Evolutionary conservation across 352 stramenopile species (phyloP), one percentile per base, ranked within the genome.

Genomic region (Phytophthora pistaciae): DNA sequence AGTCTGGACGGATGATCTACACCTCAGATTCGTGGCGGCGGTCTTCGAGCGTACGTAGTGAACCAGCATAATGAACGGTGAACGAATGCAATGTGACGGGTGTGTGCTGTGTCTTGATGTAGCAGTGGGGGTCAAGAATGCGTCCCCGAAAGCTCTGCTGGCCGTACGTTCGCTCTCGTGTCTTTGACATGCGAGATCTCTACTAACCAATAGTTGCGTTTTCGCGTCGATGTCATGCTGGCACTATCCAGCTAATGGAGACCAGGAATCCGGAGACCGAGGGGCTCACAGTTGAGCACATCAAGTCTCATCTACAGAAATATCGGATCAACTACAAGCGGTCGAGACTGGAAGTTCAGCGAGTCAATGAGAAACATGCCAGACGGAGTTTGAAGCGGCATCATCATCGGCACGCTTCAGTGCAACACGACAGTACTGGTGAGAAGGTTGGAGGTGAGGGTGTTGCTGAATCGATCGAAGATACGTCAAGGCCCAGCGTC

Each of bases 261-360:
- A 61, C 31, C 33, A 66, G 72, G 36, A 58, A 21, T 3, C 40
- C 31, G 40, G 61, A 38, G 31, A 46, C 46, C 0, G 58, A 72
- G 21, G 58, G 44, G 29, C 33, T 76, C 53, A 76, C 69, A 21
- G 53, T 25, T 23, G 57, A 68, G 14, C 64, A 76, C 23, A 76
- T 76, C 53, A 76, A 76, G 53, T 76, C 69, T 8, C 69, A 76
- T 10, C 46, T 76, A 1, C 69, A 76, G 25, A 76, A 76, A 64
- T 72, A 76, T 25, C 57, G 64, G 27, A 76, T 76, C 52, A 68
- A 60, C 44, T 65, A 76, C 46, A 38, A 76, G 31, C 64, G 64
- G 4, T 76, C 64, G 21, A 49, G 62, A 7, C 25, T 71, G 14
- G 62, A 75, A 6, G 29, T 56, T 13, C 64, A 72, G 14, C 56